phyloP scores from a whole-genome alignment of 352 stramenopile species.

The Globisporangium spiculum region DNA sequence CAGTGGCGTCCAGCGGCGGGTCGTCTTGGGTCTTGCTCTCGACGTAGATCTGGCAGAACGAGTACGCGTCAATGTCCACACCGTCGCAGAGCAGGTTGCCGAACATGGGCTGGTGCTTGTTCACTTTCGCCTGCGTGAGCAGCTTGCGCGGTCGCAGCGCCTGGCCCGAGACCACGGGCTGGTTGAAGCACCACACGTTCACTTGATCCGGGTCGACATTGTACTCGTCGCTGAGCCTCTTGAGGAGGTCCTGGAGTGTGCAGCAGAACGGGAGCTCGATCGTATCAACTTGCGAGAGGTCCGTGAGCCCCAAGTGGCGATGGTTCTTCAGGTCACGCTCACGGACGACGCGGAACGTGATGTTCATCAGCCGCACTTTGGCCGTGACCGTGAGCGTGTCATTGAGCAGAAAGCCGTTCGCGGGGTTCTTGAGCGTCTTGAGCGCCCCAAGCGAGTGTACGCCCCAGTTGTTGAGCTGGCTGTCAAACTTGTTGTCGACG shows the following conservation, averaged over 20 bases:
- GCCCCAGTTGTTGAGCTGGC: conserved; percentile 74
- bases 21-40: conserved; percentile 40
- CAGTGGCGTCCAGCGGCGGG: conserved; percentile 26
- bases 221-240: conserved; percentile 31
- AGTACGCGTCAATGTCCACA: conserved; percentile 84
- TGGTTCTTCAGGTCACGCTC: conserved; percentile 51
- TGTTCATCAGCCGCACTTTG: conserved; percentile 73
- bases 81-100: conserved; percentile 67
- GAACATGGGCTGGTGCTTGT: conserved; percentile 55
- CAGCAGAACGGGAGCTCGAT: conserved; percentile 70
- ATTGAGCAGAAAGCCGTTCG: conserved; percentile 46
- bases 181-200: conserved; percentile 76
- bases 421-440: conserved; percentile 45
- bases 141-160: conserved; percentile 68
- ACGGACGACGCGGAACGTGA: conserved; percentile 74
- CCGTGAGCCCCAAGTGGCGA: conserved; percentile 50
- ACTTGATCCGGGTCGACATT: conserved; percentile 26
- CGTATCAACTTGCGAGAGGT: conserved; percentile 42
- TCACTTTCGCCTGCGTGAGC: conserved; percentile 41
- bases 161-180: conserved; percentile 68
- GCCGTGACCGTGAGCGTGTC: conserved; percentile 60
- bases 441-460: conserved; percentile 73
- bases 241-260: conserved; percentile 53
- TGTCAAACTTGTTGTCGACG: conserved; percentile 81
- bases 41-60: conserved; percentile 74